phyloP scores from a whole-genome alignment of 495 filamentous ascomycete genomes.

The Melanomma pulvis-pyrius region DNA sequence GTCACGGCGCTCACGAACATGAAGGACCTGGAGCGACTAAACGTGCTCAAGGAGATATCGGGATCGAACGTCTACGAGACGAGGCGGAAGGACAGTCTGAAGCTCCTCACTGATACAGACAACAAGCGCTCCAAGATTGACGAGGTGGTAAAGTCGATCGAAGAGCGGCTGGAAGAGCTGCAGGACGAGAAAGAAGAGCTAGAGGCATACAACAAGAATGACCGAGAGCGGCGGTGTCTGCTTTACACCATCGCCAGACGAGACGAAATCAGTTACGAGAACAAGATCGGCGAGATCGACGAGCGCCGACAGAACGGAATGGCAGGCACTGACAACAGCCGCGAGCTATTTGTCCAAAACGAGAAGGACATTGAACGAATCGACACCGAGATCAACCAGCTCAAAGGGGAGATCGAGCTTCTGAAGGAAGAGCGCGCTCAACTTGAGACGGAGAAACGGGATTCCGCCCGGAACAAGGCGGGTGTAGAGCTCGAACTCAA shows the following conservation, averaged over 20 bases:
- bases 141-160: conserved; percentile 85
- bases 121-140: conserved; percentile 94
- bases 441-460: conserved; percentile 85
- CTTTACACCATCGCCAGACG: conserved; percentile 93
- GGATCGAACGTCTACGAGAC: conserved; percentile 97
- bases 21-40: conserved; percentile 89
- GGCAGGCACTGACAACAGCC: conserved; percentile 79
- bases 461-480: conserved; percentile 72
- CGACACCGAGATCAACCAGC: conserved; percentile 73
- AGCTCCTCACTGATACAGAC: conserved; percentile 96
- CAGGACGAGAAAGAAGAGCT: conserved; percentile 98
- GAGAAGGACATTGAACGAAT: conserved; percentile 79
- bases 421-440: conserved; percentile 85
- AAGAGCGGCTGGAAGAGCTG: conserved; percentile 82
- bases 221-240: conserved; percentile 86
- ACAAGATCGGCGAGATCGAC: conserved; percentile 80
- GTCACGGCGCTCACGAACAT: conserved; percentile 97
- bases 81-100: conserved; percentile 81
- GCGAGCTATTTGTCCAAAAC: conserved; percentile 73
- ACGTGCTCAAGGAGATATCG: conserved; percentile 92
- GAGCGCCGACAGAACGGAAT: conserved; percentile 76
- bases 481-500: conserved; percentile 86
- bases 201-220: conserved; percentile 88
- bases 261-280: conserved; percentile 76
- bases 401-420: conserved; percentile 81